Conservation (phyloP, 768 basidiomycete genomes). For the Scleroderma bovista region DNA sequence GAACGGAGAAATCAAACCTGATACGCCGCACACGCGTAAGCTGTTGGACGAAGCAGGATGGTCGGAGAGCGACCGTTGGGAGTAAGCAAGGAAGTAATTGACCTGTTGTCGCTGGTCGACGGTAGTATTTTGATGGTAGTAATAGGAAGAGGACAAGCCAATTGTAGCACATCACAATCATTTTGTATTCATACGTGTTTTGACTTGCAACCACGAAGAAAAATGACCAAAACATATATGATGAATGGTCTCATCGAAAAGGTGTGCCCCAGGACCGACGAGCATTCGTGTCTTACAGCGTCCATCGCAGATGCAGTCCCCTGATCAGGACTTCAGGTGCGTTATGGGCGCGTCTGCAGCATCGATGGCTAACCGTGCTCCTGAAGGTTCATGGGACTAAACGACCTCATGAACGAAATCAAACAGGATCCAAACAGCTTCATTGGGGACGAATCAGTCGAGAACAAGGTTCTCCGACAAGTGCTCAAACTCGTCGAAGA, state of each 20-base stretch:
- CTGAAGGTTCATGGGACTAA: conserved; percentile 90
- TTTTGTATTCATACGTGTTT: too few relatives aligned
- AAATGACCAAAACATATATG: conserved; percentile 80
- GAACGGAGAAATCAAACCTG: conserved; percentile 64
- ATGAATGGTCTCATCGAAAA: conserved; percentile 85
- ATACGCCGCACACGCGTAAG: conserved; percentile 39
- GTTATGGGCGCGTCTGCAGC: conserved; percentile 14
- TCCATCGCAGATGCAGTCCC: conserved; percentile 70
- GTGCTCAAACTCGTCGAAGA: conserved; percentile 88
- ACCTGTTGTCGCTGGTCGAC: background rate
- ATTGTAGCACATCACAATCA: too few relatives aligned
- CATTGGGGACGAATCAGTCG: conserved; percentile 77
- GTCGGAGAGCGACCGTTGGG: background rate
- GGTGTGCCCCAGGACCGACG: conserved; percentile 31
- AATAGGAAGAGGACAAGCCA: too few relatives aligned
- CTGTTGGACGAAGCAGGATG: conserved; percentile 38
- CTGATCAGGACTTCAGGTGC: conserved; percentile 87
- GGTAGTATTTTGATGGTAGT: too few relatives aligned
- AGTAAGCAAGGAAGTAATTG: background rate
- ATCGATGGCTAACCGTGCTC: conserved; percentile 12
- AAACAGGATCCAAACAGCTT: conserved; percentile 71
- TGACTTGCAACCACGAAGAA: conserved; percentile 7
- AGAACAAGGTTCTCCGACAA: conserved; percentile 78
- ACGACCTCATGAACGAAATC: conserved; percentile 88
- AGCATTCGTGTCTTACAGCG: background rate